Conservation (phyloP, 192 early-diverging fungal species). For the Umbelopsis vinacea region DNA sequence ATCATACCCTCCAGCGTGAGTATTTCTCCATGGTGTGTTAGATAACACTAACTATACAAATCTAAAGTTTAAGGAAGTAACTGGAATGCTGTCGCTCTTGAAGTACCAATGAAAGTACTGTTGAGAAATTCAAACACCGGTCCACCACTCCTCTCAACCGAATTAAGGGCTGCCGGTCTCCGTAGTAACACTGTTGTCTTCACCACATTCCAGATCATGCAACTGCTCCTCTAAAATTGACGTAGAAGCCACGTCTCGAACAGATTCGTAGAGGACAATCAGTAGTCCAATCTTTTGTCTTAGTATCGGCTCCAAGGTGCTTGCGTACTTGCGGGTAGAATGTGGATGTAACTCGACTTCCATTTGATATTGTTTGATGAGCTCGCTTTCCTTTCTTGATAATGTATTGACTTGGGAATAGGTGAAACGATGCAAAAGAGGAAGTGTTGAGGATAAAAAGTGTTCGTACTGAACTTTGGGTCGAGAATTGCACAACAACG, state of each 20-base stretch:
- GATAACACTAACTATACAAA: neutral
- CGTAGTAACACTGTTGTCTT: neutral
- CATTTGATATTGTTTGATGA: neutral
- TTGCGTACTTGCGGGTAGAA: neutral
- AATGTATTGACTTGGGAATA: constrained; percentile 17
- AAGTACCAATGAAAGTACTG: no score
- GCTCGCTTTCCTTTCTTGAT: constrained; percentile 1
- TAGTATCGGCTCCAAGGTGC: neutral
- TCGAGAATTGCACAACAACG: neutral
- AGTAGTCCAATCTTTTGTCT: constrained; percentile 11
- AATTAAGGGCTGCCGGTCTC: neutral
- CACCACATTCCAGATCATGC: neutral
- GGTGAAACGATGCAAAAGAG: constrained; percentile 9
- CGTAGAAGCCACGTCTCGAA: constrained; percentile 1
- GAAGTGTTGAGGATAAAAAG: neutral
- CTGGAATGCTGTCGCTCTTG: no score
- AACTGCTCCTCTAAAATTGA: neutral
- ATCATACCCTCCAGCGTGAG: constrained; percentile 81
- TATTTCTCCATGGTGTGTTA: constrained; percentile 75
- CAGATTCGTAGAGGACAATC: constrained; percentile 3
- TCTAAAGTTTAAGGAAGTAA: neutral
- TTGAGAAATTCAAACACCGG: neutral
- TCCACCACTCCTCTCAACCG: no score
- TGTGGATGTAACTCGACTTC: neutral
- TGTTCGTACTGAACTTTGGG: constrained; percentile 11